Evolutionary conservation across 306 rosid genomes (phyloP).

Genomic region (Acacia melanoxylon): DNA sequence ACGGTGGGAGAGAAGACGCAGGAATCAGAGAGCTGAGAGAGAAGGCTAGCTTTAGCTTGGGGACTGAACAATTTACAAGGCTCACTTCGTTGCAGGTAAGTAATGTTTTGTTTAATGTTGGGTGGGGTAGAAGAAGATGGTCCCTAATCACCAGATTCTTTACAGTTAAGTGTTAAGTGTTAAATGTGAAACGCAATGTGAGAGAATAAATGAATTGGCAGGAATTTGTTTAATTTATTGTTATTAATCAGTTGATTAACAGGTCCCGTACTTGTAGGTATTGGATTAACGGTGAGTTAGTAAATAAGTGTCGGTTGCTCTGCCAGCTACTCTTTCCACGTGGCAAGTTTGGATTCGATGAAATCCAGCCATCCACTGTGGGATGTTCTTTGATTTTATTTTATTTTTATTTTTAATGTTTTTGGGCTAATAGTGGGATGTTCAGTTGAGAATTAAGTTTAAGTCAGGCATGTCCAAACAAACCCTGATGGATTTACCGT

Average conservation of each 20-base stretch:
- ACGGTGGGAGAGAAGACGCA: constrained; percentile 27
- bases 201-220: not conserved
- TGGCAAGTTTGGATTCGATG: not conserved
- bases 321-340: constrained; percentile 1
- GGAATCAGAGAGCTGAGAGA: constrained; percentile 24
- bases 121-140: not conserved
- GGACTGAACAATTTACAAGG: not conserved
- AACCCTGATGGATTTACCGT: too few species aligned
- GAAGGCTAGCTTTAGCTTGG: not conserved
- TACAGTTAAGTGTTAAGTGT: not conserved
- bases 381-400: not conserved
- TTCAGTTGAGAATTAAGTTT: not conserved
- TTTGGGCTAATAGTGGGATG: not conserved
- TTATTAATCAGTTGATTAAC: not conserved
- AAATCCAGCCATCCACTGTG: not conserved
- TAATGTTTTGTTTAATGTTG: not conserved
- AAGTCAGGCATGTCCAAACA: too few species aligned
- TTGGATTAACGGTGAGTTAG: not conserved
- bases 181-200: not conserved
- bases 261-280: not conserved
- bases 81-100: not conserved
- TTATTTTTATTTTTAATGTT: too few species aligned
- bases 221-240: not conserved
- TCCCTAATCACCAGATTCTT: not conserved
- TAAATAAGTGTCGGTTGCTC: constrained; percentile 32